phyloP scores from a whole-genome alignment of 176 grass and related monocot genomes.

The Eragrostis nindensis region DNA sequence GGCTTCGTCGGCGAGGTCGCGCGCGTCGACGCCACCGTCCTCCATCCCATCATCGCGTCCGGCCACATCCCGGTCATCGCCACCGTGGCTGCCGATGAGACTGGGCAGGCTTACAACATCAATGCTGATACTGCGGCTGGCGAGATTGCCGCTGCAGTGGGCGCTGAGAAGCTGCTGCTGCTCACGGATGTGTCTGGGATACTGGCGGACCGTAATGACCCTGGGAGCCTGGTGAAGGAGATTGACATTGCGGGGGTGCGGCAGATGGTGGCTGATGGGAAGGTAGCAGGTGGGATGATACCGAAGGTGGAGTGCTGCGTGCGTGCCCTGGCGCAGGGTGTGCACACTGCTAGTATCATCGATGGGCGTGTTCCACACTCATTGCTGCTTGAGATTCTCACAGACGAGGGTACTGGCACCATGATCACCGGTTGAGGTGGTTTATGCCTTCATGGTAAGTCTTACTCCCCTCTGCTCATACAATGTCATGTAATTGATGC shows the following conservation, averaged over 20 bases:
- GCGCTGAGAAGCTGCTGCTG: constrained; percentile 68
- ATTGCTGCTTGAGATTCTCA: constrained; percentile 70
- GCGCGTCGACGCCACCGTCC: constrained; percentile 54
- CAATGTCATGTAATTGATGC: constrained; percentile 11
- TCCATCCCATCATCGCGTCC: constrained; percentile 51
- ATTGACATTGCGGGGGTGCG: constrained; percentile 57
- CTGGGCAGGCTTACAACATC: constrained; percentile 67
- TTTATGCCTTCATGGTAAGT: constrained; percentile 27
- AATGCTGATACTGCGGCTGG: constrained; percentile 64
- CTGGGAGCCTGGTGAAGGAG: constrained; percentile 66
- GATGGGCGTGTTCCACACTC: constrained; percentile 69
- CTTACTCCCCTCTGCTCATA: constrained; percentile 4
- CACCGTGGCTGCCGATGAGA: constrained; percentile 66
- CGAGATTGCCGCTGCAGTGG: constrained; percentile 65
- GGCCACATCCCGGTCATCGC: constrained; percentile 79
- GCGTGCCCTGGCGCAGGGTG: constrained; percentile 63
- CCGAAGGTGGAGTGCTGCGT: constrained; percentile 74
- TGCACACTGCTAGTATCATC: constrained; percentile 73
- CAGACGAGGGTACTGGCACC: constrained; percentile 71
- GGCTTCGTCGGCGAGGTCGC: constrained; percentile 61
- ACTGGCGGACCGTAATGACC: constrained; percentile 62
- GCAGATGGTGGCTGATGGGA: constrained; percentile 59
- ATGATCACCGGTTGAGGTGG: constrained; percentile 65
- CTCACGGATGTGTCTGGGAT: constrained; percentile 75
- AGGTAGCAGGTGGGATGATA: constrained; percentile 85